A percentile compares a stretch with the other conserved stretches of the same genome.
Conservation (phyloP, 2,329 filamentous ascomycete genomes). For the Colletotrichum echinochloae region DNA sequence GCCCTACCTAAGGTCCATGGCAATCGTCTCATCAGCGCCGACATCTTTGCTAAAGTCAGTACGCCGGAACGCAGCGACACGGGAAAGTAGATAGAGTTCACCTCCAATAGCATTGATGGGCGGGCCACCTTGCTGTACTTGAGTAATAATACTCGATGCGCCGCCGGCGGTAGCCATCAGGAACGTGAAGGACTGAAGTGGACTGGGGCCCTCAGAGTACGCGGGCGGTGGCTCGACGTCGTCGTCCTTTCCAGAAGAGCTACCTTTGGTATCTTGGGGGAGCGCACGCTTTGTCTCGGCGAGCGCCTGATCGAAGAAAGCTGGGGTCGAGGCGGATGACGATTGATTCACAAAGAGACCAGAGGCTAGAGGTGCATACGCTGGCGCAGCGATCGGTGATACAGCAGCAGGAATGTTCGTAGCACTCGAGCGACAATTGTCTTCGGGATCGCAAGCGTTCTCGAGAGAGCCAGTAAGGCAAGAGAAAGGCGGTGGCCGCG, state of each 20-base stretch:
- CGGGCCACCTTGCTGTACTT: conserved; percentile 94
- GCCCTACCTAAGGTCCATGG: conserved; percentile 88
- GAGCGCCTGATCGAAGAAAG: conserved; percentile 62
- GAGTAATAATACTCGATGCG: conserved; percentile 98
- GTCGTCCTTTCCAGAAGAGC: conserved; percentile 78
- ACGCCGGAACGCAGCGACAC: conserved; percentile 17
- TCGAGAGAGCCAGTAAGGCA: conserved; percentile 64
- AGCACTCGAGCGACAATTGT: conserved; percentile 46
- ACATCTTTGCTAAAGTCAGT: conserved; percentile 66
- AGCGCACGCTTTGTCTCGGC: conserved; percentile 88
- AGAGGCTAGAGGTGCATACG: conserved; percentile 62
- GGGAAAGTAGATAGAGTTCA: conserved; percentile 55
- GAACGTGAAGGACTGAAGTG: conserved; percentile 92
- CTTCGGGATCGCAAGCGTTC: conserved; percentile 52
- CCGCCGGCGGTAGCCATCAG: conserved; percentile 98
- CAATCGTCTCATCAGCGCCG: conserved; percentile 92
- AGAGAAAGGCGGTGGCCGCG: conserved; percentile 69
- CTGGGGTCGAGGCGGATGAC: conserved; percentile 43
- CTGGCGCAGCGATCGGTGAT: conserved; percentile 58
- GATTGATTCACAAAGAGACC: conserved; percentile 54
- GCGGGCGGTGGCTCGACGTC: conserved; percentile 95
- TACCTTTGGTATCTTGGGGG: conserved; percentile 83
- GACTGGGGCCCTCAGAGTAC: conserved; percentile 94
- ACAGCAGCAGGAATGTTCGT: conserved; percentile 15
- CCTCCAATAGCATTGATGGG: conserved; percentile 91